phyloP scores from a whole-genome alignment of 148 eudicot species.

The Arbutus unedo region DNA sequence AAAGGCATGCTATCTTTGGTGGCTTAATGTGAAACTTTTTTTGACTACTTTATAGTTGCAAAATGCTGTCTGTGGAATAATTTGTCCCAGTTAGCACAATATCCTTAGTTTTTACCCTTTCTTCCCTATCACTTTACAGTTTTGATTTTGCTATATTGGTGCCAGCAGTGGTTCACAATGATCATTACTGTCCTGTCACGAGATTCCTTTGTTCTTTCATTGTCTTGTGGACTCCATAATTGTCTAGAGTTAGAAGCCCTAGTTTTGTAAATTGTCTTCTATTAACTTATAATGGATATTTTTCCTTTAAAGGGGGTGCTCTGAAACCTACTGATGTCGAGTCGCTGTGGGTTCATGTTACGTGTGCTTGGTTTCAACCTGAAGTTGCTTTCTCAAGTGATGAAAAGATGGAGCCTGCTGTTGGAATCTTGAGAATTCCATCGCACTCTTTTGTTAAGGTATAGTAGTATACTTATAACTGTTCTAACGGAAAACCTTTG shows the following conservation, averaged over 20 bases:
- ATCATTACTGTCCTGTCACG: background rate
- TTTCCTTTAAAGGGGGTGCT: constrained; percentile 70
- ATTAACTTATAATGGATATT: constrained; percentile 1
- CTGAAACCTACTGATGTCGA: constrained; percentile 89
- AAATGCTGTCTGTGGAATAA: background rate
- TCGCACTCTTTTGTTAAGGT: constrained; percentile 94
- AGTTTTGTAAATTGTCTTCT: background rate
- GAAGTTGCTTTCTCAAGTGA: constrained; percentile 93
- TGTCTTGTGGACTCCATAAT: background rate
- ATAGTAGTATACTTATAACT: constrained; percentile 8
- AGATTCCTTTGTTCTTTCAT: background rate
- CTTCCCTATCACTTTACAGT: background rate
- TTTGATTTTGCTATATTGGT: background rate
- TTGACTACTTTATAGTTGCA: background rate
- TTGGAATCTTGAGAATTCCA: constrained; percentile 93
- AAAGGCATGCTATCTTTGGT: constrained; percentile 3
- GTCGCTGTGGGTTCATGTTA: constrained; percentile 93
- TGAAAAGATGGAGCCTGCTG: constrained; percentile 98
- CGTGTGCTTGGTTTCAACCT: constrained; percentile 99
- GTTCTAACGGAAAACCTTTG: background rate
- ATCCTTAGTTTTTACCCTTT: background rate
- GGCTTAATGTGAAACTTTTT: background rate
- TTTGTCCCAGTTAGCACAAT: background rate
- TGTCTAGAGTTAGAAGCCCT: background rate
- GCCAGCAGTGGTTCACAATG: background rate